Base-by-base conservation (phyloP, 108 stramenopile genomes). In the Fragilaria radians region DNA sequence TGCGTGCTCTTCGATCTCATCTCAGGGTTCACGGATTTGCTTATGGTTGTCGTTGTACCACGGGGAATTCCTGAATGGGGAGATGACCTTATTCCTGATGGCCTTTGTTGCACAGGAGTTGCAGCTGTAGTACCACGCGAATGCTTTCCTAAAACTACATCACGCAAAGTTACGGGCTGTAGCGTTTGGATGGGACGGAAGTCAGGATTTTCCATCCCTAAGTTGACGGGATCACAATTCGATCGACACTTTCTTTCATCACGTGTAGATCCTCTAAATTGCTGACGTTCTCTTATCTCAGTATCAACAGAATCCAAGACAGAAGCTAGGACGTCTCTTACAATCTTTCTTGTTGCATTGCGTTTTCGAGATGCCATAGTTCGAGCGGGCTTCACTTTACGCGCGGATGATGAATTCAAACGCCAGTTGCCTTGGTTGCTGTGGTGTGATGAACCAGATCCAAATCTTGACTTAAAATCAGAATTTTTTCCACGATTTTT, bases 291-390 rank as follows among this genome's bases (percentile, higher is more conserved):
- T 33, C 54, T 36, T 14, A 85, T 69, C 53, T 83, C 71, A 21
- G 75, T 71, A 26, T 79, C 82, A 7, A 81, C 83, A 30, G 59
- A 48, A 63, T 87, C 86, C 9, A 87, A 53, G 30, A 87, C 70
- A 5, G 74, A 72, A 36, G 55, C 59, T 24, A 83, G 48, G 5
- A 87, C 78, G 42, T 87, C 86, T 46, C 76, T 72, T 22, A 74
- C 80, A 45, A 74, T 70, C 23, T 71, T 79, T 11, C 74, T 65
- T 27, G 56, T 75, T 7, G 54, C 25, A 5, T 34, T 65, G 29
- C 67, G 51, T 25, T 54, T 66, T 24, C 77, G 45, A 3, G 55
- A 11, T 29, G 71, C 65, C 19, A 50, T 32, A 34, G 48, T 63
- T 57, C 68, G 21, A 14, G 52, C 32, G 27, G 65, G 24, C 46